Evolutionary conservation across 805 yeast species (phyloP), one percentile per base, ranked within the genome.

Genomic region (Clavispora asparagi): DNA sequence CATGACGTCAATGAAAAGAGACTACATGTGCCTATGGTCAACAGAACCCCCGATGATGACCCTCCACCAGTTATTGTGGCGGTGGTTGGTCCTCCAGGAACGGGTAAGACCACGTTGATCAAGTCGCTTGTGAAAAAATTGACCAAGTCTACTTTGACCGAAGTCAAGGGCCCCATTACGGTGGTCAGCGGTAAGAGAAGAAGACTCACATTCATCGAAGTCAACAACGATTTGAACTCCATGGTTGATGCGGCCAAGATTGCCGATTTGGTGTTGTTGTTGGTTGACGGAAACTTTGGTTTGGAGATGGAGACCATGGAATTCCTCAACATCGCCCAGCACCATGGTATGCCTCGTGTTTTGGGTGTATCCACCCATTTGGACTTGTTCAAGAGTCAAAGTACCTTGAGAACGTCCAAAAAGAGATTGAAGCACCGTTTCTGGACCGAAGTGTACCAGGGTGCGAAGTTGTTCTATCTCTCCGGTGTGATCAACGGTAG

Each of bases 221-320:
- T 96, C 55, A 80, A 84, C 11, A 92, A 91, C 58, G 99, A 94
- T 64, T 69, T 94, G 61, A 91, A 89, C 64, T 84, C 97, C 7
- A 94, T 95, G 98, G 82, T 91, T 38, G 99, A 94, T 68, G 81
- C 94, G 33, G 96, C 98, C 26, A 94, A 94, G 60, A 82, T 91
- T 47, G 96, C 98, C 0, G 99, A 94, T 66, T 74, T 94, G 51
- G 96, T 95, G 9, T 73, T 94, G 41, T 64, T 94, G 50, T 70
- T 94, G 77, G 82, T 94, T 49, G 99, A 94, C 71, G 98, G 99
- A 48, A 94, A 94, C 64, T 94, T 89, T 63, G 99, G 99, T 7
- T 82, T 94, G 49, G 99, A 94, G 72, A 94, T 94, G 99, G 99
- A 94, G 68, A 94, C 99, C 8, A 95, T 94, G 98, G 99, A 94